phyloP scores from a whole-genome alignment of 2,329 filamentous ascomycete species.

The Penicillium sp. region DNA sequence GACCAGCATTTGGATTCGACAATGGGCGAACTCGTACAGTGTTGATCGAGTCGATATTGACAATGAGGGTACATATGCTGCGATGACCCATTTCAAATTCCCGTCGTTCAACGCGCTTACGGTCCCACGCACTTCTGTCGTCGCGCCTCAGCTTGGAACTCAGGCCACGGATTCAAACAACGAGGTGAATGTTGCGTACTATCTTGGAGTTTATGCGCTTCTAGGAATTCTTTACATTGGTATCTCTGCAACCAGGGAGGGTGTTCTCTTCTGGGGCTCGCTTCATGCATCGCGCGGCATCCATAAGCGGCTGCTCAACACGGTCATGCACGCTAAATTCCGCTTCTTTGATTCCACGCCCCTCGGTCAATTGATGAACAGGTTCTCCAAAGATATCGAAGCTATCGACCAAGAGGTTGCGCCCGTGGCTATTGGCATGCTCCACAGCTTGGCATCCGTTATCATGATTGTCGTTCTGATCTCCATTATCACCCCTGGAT shows the following conservation, averaged over 20 bases:
- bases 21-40: conserved; percentile 92
- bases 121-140: conserved; percentile 40
- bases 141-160: conserved; percentile 35
- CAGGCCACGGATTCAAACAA: conserved; percentile 22
- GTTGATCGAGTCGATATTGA: conserved; percentile 45
- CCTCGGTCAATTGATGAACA: conserved; percentile 94
- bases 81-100: conserved; percentile 40
- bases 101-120: conserved; percentile 44
- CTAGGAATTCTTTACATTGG: conserved; percentile 78
- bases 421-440: conserved; percentile 79
- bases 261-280: conserved; percentile 91
- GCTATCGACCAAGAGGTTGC: conserved; percentile 95
- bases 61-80: conserved; percentile 48
- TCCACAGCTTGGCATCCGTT: conserved; percentile 70
- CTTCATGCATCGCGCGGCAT: conserved; percentile 84
- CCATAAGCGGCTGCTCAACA: conserved; percentile 76
- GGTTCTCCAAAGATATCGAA: conserved; percentile 97
- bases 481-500: conserved; percentile 84
- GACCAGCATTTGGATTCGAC: conserved; percentile 91
- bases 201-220: conserved; percentile 78
- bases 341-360: conserved; percentile 98
- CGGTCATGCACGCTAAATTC: conserved; percentile 88
- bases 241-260: conserved; percentile 81
- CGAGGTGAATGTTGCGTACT: conserved; percentile 80
- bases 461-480: conserved; percentile 88